Conservation (phyloP, 2,329 filamentous ascomycete species). For the Capronia americana region DNA sequence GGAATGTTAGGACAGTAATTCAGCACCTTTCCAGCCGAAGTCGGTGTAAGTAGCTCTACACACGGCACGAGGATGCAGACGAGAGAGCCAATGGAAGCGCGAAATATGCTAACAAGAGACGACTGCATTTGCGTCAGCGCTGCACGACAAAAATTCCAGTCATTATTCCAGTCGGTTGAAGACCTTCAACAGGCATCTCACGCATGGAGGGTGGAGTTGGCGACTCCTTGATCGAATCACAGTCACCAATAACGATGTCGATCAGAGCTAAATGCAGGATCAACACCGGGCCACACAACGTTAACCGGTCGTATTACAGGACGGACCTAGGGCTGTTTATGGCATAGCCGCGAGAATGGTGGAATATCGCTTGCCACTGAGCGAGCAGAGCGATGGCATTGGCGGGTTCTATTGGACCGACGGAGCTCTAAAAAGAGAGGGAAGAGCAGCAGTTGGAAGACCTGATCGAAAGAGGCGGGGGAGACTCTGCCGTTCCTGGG, state of each 20-base stretch:
- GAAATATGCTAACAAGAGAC: neutral
- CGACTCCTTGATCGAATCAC: slow-evolving; percentile 1
- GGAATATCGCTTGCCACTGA: slow-evolving; percentile 23
- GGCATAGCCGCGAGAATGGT: slow-evolving; percentile 20
- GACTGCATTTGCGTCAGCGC: slow-evolving; percentile 20
- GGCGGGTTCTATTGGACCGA: slow-evolving; percentile 6
- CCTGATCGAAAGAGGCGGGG: neutral
- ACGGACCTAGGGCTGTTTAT: slow-evolving; percentile 26
- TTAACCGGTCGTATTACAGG: slow-evolving; percentile 29
- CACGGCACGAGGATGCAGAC: slow-evolving; percentile 1
- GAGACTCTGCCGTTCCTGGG: slow-evolving; percentile 1
- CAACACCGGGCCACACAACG: slow-evolving; percentile 34
- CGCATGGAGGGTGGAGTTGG: slow-evolving; percentile 10
- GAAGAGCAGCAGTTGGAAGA: neutral
- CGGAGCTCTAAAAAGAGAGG: neutral
- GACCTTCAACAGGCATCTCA: slow-evolving; percentile 1
- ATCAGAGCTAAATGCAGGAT: slow-evolving; percentile 31
- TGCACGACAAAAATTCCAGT: slow-evolving; percentile 18
- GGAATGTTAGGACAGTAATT: slow-evolving; percentile 3
- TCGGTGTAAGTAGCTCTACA: slow-evolving; percentile 22
- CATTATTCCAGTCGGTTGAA: slow-evolving; percentile 5
- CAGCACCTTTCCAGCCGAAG: slow-evolving; percentile 14
- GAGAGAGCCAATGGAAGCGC: slow-evolving; percentile 4
- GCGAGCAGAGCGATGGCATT: slow-evolving; percentile 27
- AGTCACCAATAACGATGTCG: slow-evolving; percentile 23